phyloP scores from a whole-genome alignment of 768 basidiomycete genomes.

The Mycena olivaceomarginata region DNA sequence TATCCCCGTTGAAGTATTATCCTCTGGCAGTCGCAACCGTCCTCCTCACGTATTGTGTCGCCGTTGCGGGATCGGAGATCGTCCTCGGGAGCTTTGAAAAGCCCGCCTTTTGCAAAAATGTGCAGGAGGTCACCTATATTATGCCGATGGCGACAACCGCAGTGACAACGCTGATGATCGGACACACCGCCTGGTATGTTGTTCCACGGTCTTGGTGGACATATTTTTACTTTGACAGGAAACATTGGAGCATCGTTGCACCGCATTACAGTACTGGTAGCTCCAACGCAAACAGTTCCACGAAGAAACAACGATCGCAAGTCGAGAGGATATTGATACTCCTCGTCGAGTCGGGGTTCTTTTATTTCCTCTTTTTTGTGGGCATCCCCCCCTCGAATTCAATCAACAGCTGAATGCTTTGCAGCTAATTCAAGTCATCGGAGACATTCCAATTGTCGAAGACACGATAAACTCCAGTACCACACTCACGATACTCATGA shows the following conservation, averaged over 20 bases:
- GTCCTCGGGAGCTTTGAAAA: conserved; percentile 32
- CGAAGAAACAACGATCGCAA: background rate
- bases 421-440: background rate
- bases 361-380: conserved; percentile 39
- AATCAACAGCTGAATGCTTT: too few species aligned
- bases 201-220: too few species aligned
- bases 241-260: too few species aligned
- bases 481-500: conserved; percentile 34
- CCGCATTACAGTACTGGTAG: too few species aligned
- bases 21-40: conserved; percentile 19
- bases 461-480: conserved; percentile 1
- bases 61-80: conserved; percentile 23
- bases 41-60: conserved; percentile 41
- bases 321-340: conserved; percentile 22
- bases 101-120: conserved; percentile 32
- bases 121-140: conserved; percentile 22
- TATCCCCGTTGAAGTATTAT: background rate
- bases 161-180: conserved; percentile 28
- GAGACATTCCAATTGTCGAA: conserved; percentile 20
- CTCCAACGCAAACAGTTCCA: background rate
- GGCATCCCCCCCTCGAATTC: background rate
- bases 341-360: conserved; percentile 32
- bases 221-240: too few species aligned
- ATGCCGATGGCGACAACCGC: conserved; percentile 34
- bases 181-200: conserved; percentile 16